Conservation (phyloP, 495 filamentous ascomycete species). For the Hypomontagnella submonticulosa region DNA sequence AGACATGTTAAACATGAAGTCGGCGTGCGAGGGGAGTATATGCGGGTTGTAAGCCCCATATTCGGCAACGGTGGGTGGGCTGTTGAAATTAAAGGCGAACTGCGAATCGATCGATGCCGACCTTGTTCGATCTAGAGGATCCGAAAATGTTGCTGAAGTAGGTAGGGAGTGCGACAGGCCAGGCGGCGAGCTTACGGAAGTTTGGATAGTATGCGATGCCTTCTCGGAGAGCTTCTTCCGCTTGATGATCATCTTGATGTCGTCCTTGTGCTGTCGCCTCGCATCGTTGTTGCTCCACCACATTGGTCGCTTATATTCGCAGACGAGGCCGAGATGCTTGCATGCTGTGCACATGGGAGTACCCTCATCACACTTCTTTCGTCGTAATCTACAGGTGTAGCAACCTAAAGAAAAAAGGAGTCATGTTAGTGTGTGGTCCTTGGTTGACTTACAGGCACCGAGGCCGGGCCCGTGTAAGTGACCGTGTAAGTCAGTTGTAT, state of each 20-base stretch:
- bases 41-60: conserved; percentile 71
- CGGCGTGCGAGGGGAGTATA: conserved; percentile 51
- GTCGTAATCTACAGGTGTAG: conserved; percentile 92
- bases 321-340: conserved; percentile 83
- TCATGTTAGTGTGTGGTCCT: conserved; percentile 38
- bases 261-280: conserved; percentile 87
- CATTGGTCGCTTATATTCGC: conserved; percentile 94
- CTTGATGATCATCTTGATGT: conserved; percentile 97
- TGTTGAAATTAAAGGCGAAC: conserved; percentile 78
- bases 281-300: conserved; percentile 97
- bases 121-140: conserved; percentile 74
- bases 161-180: conserved; percentile 84
- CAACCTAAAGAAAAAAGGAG: conserved; percentile 70
- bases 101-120: conserved; percentile 84
- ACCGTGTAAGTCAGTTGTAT: conserved; percentile 34
- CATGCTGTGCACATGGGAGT: conserved; percentile 88
- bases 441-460: conserved; percentile 39
- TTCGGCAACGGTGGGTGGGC: conserved; percentile 65
- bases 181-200: conserved; percentile 72
- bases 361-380: conserved; percentile 98
- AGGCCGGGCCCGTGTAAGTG: conserved; percentile 43
- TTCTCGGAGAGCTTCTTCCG: conserved; percentile 94
- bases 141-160: conserved; percentile 81
- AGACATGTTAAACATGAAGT: conserved; percentile 67
- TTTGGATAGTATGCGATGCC: conserved; percentile 67